These are phyloP conservation scores for Colletotrichum orbiculare DNA, from an alignment of 2,329 filamentous ascomycete genomes.

Conservation along the genomic window DNA sequence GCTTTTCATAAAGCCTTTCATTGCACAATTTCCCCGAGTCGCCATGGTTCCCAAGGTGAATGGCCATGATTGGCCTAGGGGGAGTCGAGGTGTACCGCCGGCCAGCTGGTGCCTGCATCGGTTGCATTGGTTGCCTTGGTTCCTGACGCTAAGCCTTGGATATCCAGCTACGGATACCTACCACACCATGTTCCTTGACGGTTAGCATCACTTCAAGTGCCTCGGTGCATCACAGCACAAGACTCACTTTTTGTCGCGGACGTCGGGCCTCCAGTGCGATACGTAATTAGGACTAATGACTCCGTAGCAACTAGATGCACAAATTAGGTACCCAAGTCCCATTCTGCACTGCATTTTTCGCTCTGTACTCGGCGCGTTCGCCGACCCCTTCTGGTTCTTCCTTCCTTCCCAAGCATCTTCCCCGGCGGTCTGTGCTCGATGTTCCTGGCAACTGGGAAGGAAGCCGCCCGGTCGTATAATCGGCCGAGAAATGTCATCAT, in stretches of 20 bases:
- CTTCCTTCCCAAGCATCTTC: slow-evolving; percentile 29
- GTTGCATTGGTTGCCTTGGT: not conserved
- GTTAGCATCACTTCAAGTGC: no score
- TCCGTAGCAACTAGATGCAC: no score
- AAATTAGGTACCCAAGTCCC: no score
- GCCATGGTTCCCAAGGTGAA: not conserved
- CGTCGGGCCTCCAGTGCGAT: no score
- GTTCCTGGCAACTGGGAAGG: no score
- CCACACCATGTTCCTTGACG: not conserved
- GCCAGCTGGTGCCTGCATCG: slow-evolving; percentile 18
- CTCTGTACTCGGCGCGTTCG: not conserved
- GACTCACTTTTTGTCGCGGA: no score
- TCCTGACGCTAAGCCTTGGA: slow-evolving; percentile 34
- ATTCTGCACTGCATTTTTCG: no score
- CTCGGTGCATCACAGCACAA: no score
- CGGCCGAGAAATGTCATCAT: slow-evolving; percentile 25
- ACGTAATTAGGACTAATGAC: no score
- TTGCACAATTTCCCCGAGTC: slow-evolving; percentile 34
- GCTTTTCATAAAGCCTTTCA: slow-evolving; percentile 32
- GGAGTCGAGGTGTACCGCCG: not conserved
- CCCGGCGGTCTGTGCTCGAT: slow-evolving; percentile 10
- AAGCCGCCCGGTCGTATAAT: no score
- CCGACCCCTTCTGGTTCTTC: not conserved
- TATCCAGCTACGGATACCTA: slow-evolving; percentile 2
- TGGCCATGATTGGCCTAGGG: slow-evolving; percentile 11